Conservation (phyloP, 805 yeast species). For the Cyberlindnera misumaiensis region DNA sequence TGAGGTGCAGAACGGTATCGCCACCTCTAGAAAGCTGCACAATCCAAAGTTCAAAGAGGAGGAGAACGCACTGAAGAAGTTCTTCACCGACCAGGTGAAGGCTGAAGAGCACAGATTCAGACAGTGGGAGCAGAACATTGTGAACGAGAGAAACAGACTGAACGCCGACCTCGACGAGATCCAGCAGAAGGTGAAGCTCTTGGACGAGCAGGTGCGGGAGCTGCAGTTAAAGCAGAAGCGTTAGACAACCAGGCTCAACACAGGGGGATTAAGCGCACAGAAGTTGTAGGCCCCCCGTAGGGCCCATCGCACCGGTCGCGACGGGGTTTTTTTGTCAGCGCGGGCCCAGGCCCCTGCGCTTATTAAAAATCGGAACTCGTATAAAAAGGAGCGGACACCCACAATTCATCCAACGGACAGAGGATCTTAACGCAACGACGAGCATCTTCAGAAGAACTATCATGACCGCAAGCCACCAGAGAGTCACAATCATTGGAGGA, state of each 20-base stretch:
- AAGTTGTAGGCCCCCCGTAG: no score
- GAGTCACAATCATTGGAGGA: conserved; percentile 86
- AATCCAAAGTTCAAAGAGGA: conserved; percentile 96
- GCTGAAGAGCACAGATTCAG: conserved; percentile 95
- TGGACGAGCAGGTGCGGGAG: conserved; percentile 70
- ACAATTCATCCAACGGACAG: no score
- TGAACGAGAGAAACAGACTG: conserved; percentile 88
- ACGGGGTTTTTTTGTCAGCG: no score
- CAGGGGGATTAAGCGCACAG: no score
- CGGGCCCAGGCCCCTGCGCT: no score
- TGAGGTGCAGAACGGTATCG: conserved; percentile 22
- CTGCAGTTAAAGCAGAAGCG: conserved; percentile 47
- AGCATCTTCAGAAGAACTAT: not conserved
- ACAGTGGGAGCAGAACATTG: conserved; percentile 97
- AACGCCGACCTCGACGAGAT: conserved; percentile 90
- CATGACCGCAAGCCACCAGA: conserved; percentile 41
- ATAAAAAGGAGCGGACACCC: no score
- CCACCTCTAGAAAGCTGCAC: conserved; percentile 46
- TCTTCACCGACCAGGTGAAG: conserved; percentile 94
- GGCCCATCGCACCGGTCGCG: no score
- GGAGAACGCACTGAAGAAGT: conserved; percentile 87
- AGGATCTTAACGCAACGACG: not conserved
- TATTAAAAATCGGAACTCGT: not conserved
- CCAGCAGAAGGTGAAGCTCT: conserved; percentile 64
- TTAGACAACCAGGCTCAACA: no score